Evolutionary conservation across 2,329 filamentous ascomycete species (phyloP), one percentile per base, ranked within the genome.

Genomic region (Fusarium coffeatum): DNA sequence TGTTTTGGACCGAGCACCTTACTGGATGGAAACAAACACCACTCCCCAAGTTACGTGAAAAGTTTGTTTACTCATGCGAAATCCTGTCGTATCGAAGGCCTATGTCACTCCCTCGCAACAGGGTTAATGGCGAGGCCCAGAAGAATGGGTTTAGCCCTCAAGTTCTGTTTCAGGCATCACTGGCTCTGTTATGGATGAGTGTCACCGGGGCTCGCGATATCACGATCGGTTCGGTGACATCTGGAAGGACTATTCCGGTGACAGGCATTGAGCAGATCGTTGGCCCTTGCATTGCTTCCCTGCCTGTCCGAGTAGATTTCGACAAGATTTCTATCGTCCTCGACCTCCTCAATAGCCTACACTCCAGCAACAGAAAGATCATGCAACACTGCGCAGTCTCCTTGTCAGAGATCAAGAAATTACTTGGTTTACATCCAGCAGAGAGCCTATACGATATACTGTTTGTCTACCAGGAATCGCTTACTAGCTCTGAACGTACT

Each of bases 401-500:
- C 0, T 83, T 97, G 4, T 81, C 87, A 1, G 88, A 93, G 3
- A 92, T 97, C 69, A 90, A 89, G 73, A 88, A 86, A 69, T 79
- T 86, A 2, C 87, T 85, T 5, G 86, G 85, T 0, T 64, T 91
- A 1, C 80, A 84, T 28, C 83, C 88, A 1, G 82, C 85, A 1
- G 84, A 88, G 41, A 80, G 80, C 2, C 79, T 97, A 0, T 97
- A 95, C 71, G 92, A 97, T 71, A 86, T 90, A 1, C 82, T 97
- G 0, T 90, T 97, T 73, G 90, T 94, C 0, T 98, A 94, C 84
- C 94, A 98, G 73, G 91, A 97, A 75, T 92, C 90, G 1, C 81
- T 91, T 2, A 68, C 71, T 5, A 76, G 74, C 79, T 82, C 75
- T 81, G 72, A 72, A 73, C 67, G 27, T 53, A 54, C 43, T 20